These are phyloP conservation scores for Leccinum pachyderme DNA, from an alignment of 1,284 basidiomycete genomes.

Conservation along the genomic window DNA sequence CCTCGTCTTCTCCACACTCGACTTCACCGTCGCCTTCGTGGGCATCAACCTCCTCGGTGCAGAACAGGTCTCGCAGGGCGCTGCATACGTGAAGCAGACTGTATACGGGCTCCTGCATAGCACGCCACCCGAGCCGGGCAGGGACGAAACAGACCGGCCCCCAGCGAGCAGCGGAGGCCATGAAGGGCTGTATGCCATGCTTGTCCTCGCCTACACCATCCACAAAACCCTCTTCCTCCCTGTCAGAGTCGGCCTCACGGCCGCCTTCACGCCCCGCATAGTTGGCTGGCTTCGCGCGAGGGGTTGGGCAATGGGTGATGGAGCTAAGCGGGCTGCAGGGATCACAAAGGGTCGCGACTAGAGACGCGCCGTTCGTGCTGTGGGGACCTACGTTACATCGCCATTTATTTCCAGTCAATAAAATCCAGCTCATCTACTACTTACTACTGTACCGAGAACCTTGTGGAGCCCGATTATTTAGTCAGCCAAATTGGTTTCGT, in stretches of 20 bases:
- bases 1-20: slow-evolving; percentile 64
- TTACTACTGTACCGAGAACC: neutral
- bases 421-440: slow-evolving; percentile 8
- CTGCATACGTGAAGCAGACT: slow-evolving; percentile 56
- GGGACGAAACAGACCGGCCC: slow-evolving; percentile 49
- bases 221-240: slow-evolving; percentile 97
- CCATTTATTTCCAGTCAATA: slow-evolving; percentile 9
- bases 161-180: slow-evolving; percentile 40
- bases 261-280: slow-evolving; percentile 80
- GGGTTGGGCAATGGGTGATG: slow-evolving; percentile 75
- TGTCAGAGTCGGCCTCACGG: slow-evolving; percentile 85
- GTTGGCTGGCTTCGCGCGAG: slow-evolving; percentile 74
- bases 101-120: slow-evolving; percentile 43
- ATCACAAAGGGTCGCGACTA: slow-evolving; percentile 14
- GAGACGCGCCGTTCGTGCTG: neutral
- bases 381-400: slow-evolving; percentile 13
- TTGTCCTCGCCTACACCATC: slow-evolving; percentile 89
- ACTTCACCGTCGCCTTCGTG: slow-evolving; percentile 82
- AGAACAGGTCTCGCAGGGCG: slow-evolving; percentile 77
- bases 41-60: slow-evolving; percentile 88
- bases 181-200: slow-evolving; percentile 86
- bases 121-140: slow-evolving; percentile 60
- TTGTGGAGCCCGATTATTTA: slow-evolving; percentile 4
- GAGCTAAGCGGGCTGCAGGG: slow-evolving; percentile 61
- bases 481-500: neutral